A percentile compares a stretch with the other conserved stretches of the same genome.
Evolutionary conservation across 2,329 filamentous ascomycete species (phyloP).

Genomic region (Botrytis deweyae): DNA sequence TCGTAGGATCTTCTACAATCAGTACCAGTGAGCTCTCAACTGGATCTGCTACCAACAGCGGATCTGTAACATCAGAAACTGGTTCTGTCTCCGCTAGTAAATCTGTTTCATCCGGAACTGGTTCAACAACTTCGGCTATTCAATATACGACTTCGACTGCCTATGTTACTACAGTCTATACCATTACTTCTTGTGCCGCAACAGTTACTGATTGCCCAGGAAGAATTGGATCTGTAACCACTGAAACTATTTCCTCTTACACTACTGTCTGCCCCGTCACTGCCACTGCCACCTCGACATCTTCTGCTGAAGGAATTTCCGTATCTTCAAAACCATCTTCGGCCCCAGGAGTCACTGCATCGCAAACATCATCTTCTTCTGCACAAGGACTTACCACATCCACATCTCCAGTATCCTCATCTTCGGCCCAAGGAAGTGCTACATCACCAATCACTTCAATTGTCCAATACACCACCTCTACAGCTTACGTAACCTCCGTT

Average conservation of each 20-base stretch:
- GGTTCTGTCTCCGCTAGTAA: neutral
- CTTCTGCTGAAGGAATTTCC: constrained; percentile 42
- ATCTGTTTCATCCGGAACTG: neutral
- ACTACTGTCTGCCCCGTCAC: constrained; percentile 43
- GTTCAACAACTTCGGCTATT: neutral
- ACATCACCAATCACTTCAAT: neutral
- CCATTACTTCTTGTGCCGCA: constrained; percentile 51
- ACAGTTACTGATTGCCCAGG: constrained; percentile 53
- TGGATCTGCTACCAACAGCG: neutral
- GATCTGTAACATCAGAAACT: neutral
- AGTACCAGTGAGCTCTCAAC: neutral
- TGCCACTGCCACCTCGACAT: constrained; percentile 9
- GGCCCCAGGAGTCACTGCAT: neutral
- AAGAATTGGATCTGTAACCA: constrained; percentile 34
- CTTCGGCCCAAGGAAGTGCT: neutral
- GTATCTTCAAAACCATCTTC: neutral
- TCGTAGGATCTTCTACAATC: neutral
- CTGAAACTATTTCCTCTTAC: constrained; percentile 42
- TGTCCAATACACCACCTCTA: constrained; percentile 39
- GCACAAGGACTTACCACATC: neutral
- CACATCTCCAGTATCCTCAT: neutral
- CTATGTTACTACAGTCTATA: constrained; percentile 50
- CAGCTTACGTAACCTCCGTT: constrained; percentile 50
- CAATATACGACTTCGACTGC: constrained; percentile 34
- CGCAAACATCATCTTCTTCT: neutral